A percentile compares a stretch with the other conserved stretches of the same genome.
These are phyloP conservation scores for Pulveroboletus sp. DNA, from an alignment of 768 basidiomycete species.

Conservation along the genomic window DNA sequence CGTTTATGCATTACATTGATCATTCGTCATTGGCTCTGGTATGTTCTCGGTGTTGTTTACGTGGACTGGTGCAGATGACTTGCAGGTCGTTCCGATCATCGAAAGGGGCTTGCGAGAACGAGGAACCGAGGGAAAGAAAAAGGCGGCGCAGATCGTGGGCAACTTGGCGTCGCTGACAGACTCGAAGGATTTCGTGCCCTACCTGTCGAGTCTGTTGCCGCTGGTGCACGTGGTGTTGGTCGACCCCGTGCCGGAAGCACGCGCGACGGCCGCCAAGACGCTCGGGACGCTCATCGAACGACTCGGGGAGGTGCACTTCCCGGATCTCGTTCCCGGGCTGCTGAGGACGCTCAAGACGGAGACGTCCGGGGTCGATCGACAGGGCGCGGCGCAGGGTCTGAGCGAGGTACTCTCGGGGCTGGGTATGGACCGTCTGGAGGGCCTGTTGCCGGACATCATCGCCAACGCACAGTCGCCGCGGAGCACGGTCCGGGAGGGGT, in stretches of 20 bases:
- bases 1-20: conserved; percentile 98
- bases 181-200: conserved; percentile 90
- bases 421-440: conserved; percentile 96
- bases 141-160: conserved; percentile 96
- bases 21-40: conserved; percentile 93
- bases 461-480: conserved; percentile 85
- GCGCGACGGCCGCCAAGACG: conserved; percentile 95
- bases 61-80: neutral
- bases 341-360: conserved; percentile 87
- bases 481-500: conserved; percentile 92
- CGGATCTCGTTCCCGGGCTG: conserved; percentile 88
- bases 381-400: conserved; percentile 96
- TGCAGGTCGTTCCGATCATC: conserved; percentile 87
- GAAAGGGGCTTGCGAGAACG: conserved; percentile 91
- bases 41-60: conserved; percentile 19
- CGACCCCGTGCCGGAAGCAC: conserved; percentile 96
- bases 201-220: conserved; percentile 83
- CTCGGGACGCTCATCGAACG: conserved; percentile 96
- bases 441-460: conserved; percentile 90
- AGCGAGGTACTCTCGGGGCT: conserved; percentile 93
- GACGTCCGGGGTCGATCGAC: conserved; percentile 91
- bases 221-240: conserved; percentile 89
- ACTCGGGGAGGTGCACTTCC: conserved; percentile 91
- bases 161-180: conserved; percentile 90
- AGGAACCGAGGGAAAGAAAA: conserved; percentile 90